A percentile compares a stretch with the other conserved stretches of the same genome.
phyloP scores from a whole-genome alignment of 2,329 filamentous ascomycete species.

The Neurospora sp. region DNA sequence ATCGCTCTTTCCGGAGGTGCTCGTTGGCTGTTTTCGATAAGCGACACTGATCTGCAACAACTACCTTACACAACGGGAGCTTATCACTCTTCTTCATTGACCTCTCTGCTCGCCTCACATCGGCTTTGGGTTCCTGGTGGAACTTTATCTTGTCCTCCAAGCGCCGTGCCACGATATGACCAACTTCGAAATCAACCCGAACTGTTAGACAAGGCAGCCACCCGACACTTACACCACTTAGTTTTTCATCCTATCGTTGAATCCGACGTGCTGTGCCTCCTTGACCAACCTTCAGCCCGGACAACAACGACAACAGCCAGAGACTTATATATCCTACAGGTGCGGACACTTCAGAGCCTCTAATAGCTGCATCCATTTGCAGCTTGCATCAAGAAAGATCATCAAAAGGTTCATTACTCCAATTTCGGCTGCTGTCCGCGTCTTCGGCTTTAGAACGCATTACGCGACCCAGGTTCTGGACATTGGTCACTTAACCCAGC shows the following conservation, averaged over 20 bases:
- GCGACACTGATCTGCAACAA: background rate
- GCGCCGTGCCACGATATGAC: conserved; percentile 4
- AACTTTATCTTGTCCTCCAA: conserved; percentile 5
- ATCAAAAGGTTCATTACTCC: background rate
- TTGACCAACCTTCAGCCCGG: background rate
- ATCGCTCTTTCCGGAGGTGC: background rate
- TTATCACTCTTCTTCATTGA: background rate
- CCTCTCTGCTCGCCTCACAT: background rate
- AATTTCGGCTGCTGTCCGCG: background rate
- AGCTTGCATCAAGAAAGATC: background rate
- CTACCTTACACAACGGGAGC: background rate
- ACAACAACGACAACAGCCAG: background rate
- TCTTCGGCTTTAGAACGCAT: background rate
- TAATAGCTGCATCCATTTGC: background rate
- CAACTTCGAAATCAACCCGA: conserved; percentile 8
- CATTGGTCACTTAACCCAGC: background rate
- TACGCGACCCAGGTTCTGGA: background rate
- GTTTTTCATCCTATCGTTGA: background rate
- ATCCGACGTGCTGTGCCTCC: background rate
- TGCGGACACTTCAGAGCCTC: background rate
- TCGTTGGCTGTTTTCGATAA: background rate
- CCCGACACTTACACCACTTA: background rate
- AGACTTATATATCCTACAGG: background rate
- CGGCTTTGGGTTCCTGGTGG: conserved; percentile 10
- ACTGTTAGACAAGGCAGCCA: conserved; percentile 6